Percentiles rank a stretch among this genome's conserved stretches.
Evolutionary conservation across 2,329 filamentous ascomycete species (phyloP).

Genomic region (Aspergillus pseudoviridinutans): DNA sequence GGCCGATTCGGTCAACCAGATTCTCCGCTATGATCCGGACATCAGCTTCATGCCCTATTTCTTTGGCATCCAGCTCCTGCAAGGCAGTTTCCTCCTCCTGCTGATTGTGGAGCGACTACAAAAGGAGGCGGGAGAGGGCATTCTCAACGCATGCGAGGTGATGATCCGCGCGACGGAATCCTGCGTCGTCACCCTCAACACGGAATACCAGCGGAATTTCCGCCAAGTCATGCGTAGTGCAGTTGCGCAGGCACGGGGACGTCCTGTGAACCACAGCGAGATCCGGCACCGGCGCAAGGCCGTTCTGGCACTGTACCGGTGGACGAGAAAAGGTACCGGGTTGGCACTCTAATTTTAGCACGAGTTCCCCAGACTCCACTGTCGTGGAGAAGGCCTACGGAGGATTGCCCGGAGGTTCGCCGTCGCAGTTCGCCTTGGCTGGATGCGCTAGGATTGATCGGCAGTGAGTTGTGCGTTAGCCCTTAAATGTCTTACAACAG

Average conservation of each 20-base stretch:
- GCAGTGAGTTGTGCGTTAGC: too few relatives aligned
- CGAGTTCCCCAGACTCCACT: neutral
- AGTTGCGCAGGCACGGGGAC: constrained; percentile 78
- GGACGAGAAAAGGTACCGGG: constrained; percentile 87
- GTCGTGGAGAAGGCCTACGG: neutral
- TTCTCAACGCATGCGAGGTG: constrained; percentile 85
- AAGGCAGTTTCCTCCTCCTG: constrained; percentile 82
- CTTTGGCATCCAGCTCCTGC: constrained; percentile 87
- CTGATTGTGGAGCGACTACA: constrained; percentile 87
- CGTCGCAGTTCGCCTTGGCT: neutral
- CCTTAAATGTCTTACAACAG: too few relatives aligned
- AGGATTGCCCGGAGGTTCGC: neutral
- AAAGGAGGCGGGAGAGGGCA: constrained; percentile 77
- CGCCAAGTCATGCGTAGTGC: constrained; percentile 93
- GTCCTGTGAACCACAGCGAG: constrained; percentile 79
- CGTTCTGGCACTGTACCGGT: constrained; percentile 79
- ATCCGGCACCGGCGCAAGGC: constrained; percentile 80
- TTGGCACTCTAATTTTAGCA: constrained; percentile 51
- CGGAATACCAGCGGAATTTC: constrained; percentile 94
- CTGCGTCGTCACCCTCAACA: constrained; percentile 86
- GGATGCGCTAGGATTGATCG: neutral
- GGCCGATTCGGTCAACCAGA: constrained; percentile 80
- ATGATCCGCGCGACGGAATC: constrained; percentile 90
- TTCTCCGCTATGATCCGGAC: constrained; percentile 85
- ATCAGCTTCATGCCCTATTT: constrained; percentile 97